Base-by-base conservation (phyloP, 2,329 filamentous ascomycete species). In the Stenocarpella maydis region DNA sequence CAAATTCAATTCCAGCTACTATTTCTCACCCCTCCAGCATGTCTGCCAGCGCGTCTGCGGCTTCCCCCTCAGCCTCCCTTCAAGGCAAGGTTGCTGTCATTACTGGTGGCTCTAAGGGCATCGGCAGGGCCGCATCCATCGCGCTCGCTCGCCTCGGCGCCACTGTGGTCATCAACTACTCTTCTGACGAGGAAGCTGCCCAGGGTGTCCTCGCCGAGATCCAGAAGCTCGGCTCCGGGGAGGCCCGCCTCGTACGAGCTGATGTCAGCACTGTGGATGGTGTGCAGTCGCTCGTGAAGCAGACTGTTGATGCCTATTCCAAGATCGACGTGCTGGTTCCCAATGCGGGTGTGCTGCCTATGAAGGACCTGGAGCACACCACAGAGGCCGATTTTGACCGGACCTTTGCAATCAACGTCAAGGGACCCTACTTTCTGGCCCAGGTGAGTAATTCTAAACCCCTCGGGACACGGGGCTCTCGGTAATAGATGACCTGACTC, bases 111-210 rank as follows among this genome's bases (percentile, higher is more conserved):
- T 92, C 92, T 73, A 92, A 92, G 79, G 92, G 92, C 73, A 84
- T 95, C 69, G 92, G 92, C 76, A 92, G 90, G 81, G 91, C 91
- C 77, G 97, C 92, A 80, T 94, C 97, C 95, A 75, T 97, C 92
- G 81, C 92, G 97, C 75, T 97, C 77, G 92, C 92, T 74, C 95
- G 93, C 82, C 86, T 90, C 70, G 93, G 94, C 71, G 93, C 93
- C 53, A 90, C 91, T 65, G 85, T 91, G 47, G 81, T 90, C 49
- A 81, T 90, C 72, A 90, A 90, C 78, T 90, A 90, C 78, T 77
- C 80, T 26, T 81, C 79, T 53, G 82, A 87, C 43, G 72, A 79
- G 6, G 69, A 74, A 2, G 78, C 82, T 0, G 85, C 86, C 12
- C 50, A 53, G 19, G 50, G 50, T 53, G 50, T 53, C 50, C 26